Percentiles rank a stretch among this genome's conserved stretches.
phyloP scores from a whole-genome alignment of 176 grass and related monocot species.

The Canna indica region DNA sequence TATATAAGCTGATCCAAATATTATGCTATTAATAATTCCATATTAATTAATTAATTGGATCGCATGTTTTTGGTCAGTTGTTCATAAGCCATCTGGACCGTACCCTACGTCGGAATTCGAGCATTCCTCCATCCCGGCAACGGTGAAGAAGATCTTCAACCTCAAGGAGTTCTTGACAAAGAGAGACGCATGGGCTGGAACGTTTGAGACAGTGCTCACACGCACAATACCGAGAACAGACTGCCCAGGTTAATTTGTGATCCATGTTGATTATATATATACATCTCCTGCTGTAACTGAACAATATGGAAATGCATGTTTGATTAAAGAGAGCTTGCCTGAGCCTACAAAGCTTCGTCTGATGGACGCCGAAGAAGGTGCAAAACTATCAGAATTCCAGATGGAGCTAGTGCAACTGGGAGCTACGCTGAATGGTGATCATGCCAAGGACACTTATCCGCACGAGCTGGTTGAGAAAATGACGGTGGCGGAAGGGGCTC shows the following conservation, averaged over 20 bases:
- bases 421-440: slow-evolving; percentile 63
- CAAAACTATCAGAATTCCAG: slow-evolving; percentile 55
- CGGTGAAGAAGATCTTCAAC: slow-evolving; percentile 76
- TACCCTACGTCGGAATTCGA: slow-evolving; percentile 55
- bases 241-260: no score
- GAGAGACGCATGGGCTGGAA: slow-evolving; percentile 49
- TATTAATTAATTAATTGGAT: not conserved
- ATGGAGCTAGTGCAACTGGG: slow-evolving; percentile 61
- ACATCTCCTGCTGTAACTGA: no score
- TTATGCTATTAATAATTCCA: not conserved
- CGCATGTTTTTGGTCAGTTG: slow-evolving; percentile 15
- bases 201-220: no score
- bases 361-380: slow-evolving; percentile 29
- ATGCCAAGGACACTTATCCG: slow-evolving; percentile 30
- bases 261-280: no score
- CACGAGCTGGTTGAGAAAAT: slow-evolving; percentile 54
- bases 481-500: slow-evolving; percentile 53
- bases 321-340: slow-evolving; percentile 28
- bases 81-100: slow-evolving; percentile 46
- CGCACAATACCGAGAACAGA: no score
- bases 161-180: slow-evolving; percentile 62
- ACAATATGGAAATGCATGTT: no score
- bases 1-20: no score
- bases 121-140: slow-evolving; percentile 78
- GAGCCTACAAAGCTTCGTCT: slow-evolving; percentile 45